Percentiles rank a stretch among this genome's conserved stretches.
phyloP scores from a whole-genome alignment of 768 basidiomycete genomes.

The Infundibulicybe gibba region DNA sequence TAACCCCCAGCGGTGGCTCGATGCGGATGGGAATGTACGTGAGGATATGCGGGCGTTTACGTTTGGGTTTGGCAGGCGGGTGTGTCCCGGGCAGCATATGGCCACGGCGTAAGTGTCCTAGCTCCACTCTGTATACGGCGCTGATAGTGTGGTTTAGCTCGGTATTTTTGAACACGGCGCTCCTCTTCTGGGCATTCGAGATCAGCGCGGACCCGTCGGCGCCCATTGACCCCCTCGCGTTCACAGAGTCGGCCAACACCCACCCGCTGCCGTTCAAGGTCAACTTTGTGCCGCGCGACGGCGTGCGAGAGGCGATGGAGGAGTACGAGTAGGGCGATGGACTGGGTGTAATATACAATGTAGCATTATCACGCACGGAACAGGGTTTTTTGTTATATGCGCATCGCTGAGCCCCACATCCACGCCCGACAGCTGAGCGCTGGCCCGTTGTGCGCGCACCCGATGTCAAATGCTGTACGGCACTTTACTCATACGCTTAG shows the following conservation, averaged over 20 bases:
- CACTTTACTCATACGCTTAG: too few species aligned
- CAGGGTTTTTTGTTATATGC: too few species aligned
- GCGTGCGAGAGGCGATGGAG: conserved; percentile 34
- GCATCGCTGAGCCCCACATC: too few species aligned
- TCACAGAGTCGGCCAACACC: conserved; percentile 61
- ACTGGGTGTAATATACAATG: not conserved
- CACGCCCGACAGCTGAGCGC: too few species aligned
- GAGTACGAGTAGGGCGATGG: conserved; percentile 24
- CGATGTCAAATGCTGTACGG: too few species aligned
- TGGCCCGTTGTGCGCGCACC: too few species aligned
- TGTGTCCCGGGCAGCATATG: conserved; percentile 66
- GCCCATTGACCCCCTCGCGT: conserved; percentile 59
- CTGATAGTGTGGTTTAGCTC: conserved; percentile 33
- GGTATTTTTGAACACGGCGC: conserved; percentile 60
- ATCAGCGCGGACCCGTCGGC: conserved; percentile 43
- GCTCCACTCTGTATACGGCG: not conserved
- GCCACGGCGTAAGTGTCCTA: conserved; percentile 33
- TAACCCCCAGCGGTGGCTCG: conserved; percentile 56
- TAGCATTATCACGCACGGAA: too few species aligned
- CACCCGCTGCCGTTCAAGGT: conserved; percentile 63
- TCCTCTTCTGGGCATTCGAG: conserved; percentile 64
- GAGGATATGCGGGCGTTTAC: conserved; percentile 50
- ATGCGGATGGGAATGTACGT: conserved; percentile 36
- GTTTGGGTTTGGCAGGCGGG: conserved; percentile 56
- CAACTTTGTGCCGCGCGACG: conserved; percentile 48